phyloP scores from a whole-genome alignment of 2,329 filamentous ascomycete genomes.

The Diaporthe capsici region DNA sequence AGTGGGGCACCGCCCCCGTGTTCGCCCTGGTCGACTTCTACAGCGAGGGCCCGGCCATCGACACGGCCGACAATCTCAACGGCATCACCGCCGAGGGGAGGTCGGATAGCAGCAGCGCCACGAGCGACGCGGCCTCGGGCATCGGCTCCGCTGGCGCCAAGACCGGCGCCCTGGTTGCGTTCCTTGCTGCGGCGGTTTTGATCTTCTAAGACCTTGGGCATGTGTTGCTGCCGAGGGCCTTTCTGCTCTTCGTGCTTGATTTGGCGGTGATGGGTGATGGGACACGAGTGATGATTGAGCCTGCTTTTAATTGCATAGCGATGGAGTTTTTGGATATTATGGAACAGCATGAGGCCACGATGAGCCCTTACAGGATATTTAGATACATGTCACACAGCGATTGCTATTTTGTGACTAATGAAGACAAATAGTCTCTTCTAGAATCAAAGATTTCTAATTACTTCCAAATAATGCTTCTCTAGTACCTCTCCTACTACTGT shows the following conservation, averaged over 20 bases:
- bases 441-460: slow-evolving; percentile 1
- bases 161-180: slow-evolving; percentile 58
- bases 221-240: not conserved
- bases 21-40: slow-evolving; percentile 88
- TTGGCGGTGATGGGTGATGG: slow-evolving; percentile 4
- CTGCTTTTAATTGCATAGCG: slow-evolving; percentile 47
- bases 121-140: slow-evolving; percentile 40
- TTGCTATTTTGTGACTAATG: not conserved
- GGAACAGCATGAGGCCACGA: slow-evolving; percentile 11
- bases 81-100: slow-evolving; percentile 54
- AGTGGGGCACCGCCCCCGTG: slow-evolving; percentile 76
- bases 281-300: slow-evolving; percentile 1
- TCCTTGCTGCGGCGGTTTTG: slow-evolving; percentile 58
- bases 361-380: slow-evolving; percentile 1
- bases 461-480: not conserved
- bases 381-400: not conserved
- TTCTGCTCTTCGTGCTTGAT: not conserved
- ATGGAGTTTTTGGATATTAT: slow-evolving; percentile 45
- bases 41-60: slow-evolving; percentile 78
- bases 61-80: slow-evolving; percentile 79
- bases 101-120: slow-evolving; percentile 40
- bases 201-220: slow-evolving; percentile 48
- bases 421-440: not conserved
- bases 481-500: not conserved
- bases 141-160: slow-evolving; percentile 41